Base-by-base conservation (phyloP, 2,329 filamentous ascomycete genomes). In the Dissoconium aciculare region DNA sequence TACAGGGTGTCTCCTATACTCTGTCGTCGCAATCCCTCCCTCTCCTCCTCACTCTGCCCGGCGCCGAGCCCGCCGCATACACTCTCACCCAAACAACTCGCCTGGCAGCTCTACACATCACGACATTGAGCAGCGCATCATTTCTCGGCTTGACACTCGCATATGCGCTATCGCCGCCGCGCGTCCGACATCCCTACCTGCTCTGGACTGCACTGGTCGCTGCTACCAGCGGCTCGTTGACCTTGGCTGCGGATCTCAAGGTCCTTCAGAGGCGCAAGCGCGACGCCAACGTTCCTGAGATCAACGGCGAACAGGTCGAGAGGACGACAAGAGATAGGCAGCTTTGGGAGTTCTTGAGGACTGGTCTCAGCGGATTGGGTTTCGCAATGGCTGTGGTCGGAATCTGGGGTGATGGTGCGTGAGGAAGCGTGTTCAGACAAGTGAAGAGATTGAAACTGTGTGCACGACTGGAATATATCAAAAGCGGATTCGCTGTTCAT, bases 1-100 rank as follows among this genome's bases (percentile, higher is more conserved):
- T 15, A n/a, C 47, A 94, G 87, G 87, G 87, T 56, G 69, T 89
- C 36, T 92, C 85, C 30, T 91, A 87, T 61, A 78, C 83, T 28
- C 70, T 89, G 45, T 78, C 78, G 13, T 71, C 73, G 36, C 62
- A 91, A 41, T 74, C 81, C 15, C 70, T 92, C 36, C 85, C 87
- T 11, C 69, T 80, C 4, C 74, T 94, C 33, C 73, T 87, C 45
- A 69, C 73, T 32, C 78, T 94, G 28, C 80, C 83, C 6, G 81
- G 79, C 30, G 78, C 85, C 28, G 63, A 69, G 35, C 63, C 68
- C 32, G 81, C 80, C 39, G 67, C 74, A 27, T 72, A 74, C 50
- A 74, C 80, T 45, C 74, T 91, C 53, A 47, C 49, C 32, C 53
- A 59, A 29, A 52, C 55, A 24, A 60, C 68, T 42, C 71, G 72